Base-by-base conservation (phyloP, 306 rosid genomes). In the Rosa chinensis region DNA sequence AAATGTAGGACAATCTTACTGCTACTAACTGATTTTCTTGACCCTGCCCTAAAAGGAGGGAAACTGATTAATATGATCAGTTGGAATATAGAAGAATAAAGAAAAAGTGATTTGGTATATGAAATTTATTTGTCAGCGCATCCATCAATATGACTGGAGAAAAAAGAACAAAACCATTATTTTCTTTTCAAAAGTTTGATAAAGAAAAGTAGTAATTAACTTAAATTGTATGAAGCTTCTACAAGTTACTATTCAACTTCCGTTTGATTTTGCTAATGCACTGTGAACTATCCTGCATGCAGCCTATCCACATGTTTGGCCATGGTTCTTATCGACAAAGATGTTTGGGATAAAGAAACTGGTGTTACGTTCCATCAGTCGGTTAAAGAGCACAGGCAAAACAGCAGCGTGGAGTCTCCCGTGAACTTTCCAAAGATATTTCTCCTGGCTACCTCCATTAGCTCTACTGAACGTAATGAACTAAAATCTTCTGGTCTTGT, bases 261-360 rank as follows among this genome's bases (percentile, higher is more conserved):
- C 64, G 28, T 16, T 75, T 18, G 61, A 10, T 47, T 43, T 62
- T 82, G 39, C 75, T 68, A 69, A 74, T 55, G 44, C 11, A 53
- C 55, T 52, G 44, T 85, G 81, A 8, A 72, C 77, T 63, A 18
- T 48, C 72, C 78, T 63, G 68, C 47, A 44, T 82, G 84, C 89
- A 92, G 94, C 70, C 43, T 74, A 74, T 79, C 88, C 9, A 28
- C 66, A 25, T 82, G 76, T 70, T 80, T 88, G 80, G 88, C 92
- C 45, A 85, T 95, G 90, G 87, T 95, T 76, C 86, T 95, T 56
- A 74, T 95, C 59, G 98, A 92, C 80, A 87, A 88, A 85, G 98
- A 95, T 72, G 84, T 82, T 73, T 91, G 95, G 96, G 92, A 93
- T 77, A 84, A 82, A 74, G 90, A 88, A 86, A 63, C 86, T 47